Evolutionary conservation across 306 rosid species (phyloP).

Genomic region (Castanopsis chinensis): DNA sequence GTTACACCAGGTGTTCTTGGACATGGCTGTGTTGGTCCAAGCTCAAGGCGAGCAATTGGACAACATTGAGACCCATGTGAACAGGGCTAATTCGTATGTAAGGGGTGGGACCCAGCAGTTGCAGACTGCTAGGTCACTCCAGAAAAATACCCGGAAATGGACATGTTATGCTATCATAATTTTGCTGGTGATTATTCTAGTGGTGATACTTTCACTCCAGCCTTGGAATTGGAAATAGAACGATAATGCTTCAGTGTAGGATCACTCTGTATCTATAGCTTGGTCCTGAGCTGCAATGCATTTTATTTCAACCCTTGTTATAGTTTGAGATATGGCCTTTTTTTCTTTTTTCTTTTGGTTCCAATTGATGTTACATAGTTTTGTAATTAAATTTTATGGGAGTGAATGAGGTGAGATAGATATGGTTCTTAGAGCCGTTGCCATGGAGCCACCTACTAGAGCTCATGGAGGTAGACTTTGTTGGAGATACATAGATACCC

Average conservation of each 20-base stretch:
- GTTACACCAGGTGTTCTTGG: constrained; percentile 87
- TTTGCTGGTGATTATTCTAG: constrained; percentile 40
- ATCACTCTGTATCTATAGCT: no score
- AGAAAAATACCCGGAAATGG: constrained; percentile 64
- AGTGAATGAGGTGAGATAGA: neutral
- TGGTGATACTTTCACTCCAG: constrained; percentile 40
- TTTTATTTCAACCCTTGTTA: neutral
- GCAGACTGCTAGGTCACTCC: constrained; percentile 46
- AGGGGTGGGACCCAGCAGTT: constrained; percentile 54
- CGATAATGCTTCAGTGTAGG: no score
- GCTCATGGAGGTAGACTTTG: neutral
- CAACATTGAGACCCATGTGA: constrained; percentile 77
- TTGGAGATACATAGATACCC: no score
- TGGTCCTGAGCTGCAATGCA: neutral
- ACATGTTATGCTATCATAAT: constrained; percentile 52
- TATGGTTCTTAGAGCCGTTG: neutral
- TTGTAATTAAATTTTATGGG: neutral
- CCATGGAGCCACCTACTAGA: neutral
- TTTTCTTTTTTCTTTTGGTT: neutral
- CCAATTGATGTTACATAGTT: neutral
- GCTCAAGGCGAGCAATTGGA: constrained; percentile 78
- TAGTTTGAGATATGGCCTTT: neutral
- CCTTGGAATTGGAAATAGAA: constrained; percentile 33
- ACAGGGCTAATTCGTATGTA: constrained; percentile 66
- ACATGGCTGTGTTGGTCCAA: constrained; percentile 87